Conservation (phyloP, 2,329 filamentous ascomycete species). For the Hypoxylon sp. region DNA sequence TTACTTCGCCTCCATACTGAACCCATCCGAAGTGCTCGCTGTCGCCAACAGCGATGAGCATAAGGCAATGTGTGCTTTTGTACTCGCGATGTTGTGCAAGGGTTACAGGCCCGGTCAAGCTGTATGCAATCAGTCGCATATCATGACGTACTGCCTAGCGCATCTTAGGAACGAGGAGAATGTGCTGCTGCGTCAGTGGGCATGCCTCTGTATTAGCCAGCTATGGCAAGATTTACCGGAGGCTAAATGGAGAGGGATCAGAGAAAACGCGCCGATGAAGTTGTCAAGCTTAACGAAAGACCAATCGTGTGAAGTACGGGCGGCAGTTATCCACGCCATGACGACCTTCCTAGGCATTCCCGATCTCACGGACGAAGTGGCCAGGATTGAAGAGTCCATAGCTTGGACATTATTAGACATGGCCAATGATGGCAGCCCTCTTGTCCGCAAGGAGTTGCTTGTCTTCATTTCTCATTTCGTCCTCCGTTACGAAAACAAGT, state of each 20-base stretch:
- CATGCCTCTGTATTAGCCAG: slow-evolving; percentile 94
- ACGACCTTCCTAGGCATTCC: slow-evolving; percentile 95
- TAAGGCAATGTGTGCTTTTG: slow-evolving; percentile 98
- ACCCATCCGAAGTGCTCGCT: slow-evolving; percentile 84
- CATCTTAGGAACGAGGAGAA: slow-evolving; percentile 91
- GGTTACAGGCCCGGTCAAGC: slow-evolving; percentile 92
- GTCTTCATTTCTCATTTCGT: slow-evolving; percentile 96
- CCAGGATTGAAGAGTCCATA: slow-evolving; percentile 89
- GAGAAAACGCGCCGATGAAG: slow-evolving; percentile 85
- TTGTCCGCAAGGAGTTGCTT: slow-evolving; percentile 92
- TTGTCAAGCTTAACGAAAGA: slow-evolving; percentile 86
- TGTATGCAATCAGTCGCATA: slow-evolving; percentile 89
- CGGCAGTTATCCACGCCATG: slow-evolving; percentile 92
- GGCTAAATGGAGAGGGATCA: slow-evolving; percentile 95
- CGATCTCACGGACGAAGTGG: slow-evolving; percentile 90
- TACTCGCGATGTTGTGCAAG: slow-evolving; percentile 96
- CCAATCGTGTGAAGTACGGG: slow-evolving; percentile 89
- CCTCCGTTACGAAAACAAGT: slow-evolving; percentile 90
- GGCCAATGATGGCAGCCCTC: slow-evolving; percentile 92
- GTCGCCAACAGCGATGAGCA: slow-evolving; percentile 93
- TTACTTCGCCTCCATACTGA: slow-evolving; percentile 95
- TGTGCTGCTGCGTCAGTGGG: slow-evolving; percentile 92
- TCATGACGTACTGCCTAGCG: slow-evolving; percentile 87
- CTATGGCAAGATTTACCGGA: slow-evolving; percentile 92
- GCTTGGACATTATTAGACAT: slow-evolving; percentile 91